phyloP scores from a whole-genome alignment of 2,329 filamentous ascomycete genomes.

The Ophioceras dolichostomum region DNA sequence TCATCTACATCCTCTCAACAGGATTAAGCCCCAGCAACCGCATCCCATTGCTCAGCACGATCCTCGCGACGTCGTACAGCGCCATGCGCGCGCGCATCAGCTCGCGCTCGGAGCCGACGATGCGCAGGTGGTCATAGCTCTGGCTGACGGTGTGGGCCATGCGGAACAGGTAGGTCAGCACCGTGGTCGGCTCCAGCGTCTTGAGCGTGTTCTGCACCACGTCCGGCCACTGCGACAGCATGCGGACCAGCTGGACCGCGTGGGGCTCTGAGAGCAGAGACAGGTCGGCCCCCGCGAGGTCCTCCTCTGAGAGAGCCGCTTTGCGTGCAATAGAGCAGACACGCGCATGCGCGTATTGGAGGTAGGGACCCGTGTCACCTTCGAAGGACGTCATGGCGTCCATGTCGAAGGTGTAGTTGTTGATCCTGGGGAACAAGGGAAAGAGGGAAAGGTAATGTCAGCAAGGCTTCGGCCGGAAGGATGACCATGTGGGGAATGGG shows the following conservation, averaged over 20 bases:
- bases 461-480: constrained; percentile 4
- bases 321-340: constrained; percentile 52
- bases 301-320: constrained; percentile 38
- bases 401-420: constrained; percentile 65
- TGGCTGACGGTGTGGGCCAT: constrained; percentile 72
- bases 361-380: constrained; percentile 73
- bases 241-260: constrained; percentile 59
- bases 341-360: constrained; percentile 73
- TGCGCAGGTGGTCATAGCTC: constrained; percentile 71
- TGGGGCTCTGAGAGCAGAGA: constrained; percentile 59
- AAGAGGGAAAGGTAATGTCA: constrained; percentile 2
- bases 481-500: background rate
- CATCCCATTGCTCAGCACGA: constrained; percentile 77
- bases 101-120: constrained; percentile 66
- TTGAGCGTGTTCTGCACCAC: constrained; percentile 74
- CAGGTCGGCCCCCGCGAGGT: constrained; percentile 52
- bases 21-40: constrained; percentile 64
- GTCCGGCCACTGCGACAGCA: constrained; percentile 76
- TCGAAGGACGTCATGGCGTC: constrained; percentile 75
- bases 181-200: constrained; percentile 56
- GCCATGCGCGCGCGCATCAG: constrained; percentile 63
- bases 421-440: constrained; percentile 29
- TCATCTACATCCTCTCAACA: constrained; percentile 47
- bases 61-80: constrained; percentile 63
- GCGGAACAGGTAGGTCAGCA: constrained; percentile 61